Conservation (phyloP, 768 basidiomycete species). For the Phylloporus scabripes region DNA sequence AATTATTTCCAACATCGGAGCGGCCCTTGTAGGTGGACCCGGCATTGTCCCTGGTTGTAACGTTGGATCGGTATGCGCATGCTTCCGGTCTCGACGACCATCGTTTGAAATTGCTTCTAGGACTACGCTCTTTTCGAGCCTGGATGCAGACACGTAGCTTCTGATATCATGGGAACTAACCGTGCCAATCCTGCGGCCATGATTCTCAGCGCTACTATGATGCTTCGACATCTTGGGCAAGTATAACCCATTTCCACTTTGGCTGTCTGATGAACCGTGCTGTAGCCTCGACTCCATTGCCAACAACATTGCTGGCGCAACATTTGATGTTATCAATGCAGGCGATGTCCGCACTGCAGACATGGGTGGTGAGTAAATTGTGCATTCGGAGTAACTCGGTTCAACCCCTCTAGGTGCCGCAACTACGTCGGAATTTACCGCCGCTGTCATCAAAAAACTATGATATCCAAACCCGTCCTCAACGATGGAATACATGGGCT, state of each 20-base stretch:
- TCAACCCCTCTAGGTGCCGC: constrained; percentile 55
- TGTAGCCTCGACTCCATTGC: constrained; percentile 84
- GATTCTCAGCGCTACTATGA: constrained; percentile 96
- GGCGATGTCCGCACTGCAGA: constrained; percentile 90
- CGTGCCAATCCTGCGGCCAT: constrained; percentile 96
- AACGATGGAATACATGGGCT: background rate
- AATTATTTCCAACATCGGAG: constrained; percentile 97
- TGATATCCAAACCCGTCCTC: constrained; percentile 21
- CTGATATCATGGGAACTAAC: constrained; percentile 95
- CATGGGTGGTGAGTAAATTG: constrained; percentile 72
- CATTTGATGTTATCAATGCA: constrained; percentile 87
- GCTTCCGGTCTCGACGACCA: background rate
- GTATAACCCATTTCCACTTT: constrained; percentile 24
- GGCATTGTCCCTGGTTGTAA: constrained; percentile 98
- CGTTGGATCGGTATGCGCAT: constrained; percentile 71
- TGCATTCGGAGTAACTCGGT: background rate
- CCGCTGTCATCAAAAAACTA: constrained; percentile 82
- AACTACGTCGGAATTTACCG: constrained; percentile 92
- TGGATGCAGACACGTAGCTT: constrained; percentile 92
- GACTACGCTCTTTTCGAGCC: constrained; percentile 99
- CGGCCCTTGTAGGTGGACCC: constrained; percentile 96
- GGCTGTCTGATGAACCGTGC: constrained; percentile 1
- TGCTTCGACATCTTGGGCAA: constrained; percentile 93
- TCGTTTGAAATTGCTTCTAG: constrained; percentile 29
- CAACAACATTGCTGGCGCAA: constrained; percentile 87